A percentile compares a stretch with the other conserved stretches of the same genome.
Conservation (phyloP, 2,329 filamentous ascomycete genomes). For the Emmonsiellopsis sp. region DNA sequence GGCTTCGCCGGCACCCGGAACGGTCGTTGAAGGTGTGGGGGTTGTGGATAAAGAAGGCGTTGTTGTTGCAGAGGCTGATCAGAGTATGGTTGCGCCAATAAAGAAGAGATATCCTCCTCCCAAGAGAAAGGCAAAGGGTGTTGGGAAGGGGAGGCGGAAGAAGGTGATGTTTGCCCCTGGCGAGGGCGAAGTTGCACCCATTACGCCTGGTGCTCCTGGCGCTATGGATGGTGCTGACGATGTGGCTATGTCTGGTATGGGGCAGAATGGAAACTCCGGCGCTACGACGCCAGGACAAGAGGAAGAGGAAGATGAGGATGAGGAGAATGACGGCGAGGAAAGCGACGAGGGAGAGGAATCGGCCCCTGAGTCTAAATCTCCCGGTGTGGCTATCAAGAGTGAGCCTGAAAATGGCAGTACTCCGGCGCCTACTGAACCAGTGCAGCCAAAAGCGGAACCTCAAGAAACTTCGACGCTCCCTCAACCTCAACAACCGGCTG, state of each 20-base stretch:
- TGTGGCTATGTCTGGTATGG: slow-evolving; percentile 23
- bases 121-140: slow-evolving; percentile 71
- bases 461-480: slow-evolving; percentile 3
- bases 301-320: slow-evolving; percentile 37
- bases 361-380: slow-evolving; percentile 36
- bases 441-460: neutral
- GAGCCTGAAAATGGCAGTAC: slow-evolving; percentile 20
- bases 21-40: slow-evolving; percentile 49
- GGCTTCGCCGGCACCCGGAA: slow-evolving; percentile 44
- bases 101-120: slow-evolving; percentile 57
- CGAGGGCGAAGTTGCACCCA: slow-evolving; percentile 29
- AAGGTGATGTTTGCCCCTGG: slow-evolving; percentile 51
- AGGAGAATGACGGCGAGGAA: slow-evolving; percentile 40
- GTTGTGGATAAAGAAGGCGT: slow-evolving; percentile 54
- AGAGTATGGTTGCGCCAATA: slow-evolving; percentile 38
- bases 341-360: slow-evolving; percentile 44
- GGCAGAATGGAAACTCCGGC: neutral
- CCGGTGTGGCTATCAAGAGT: slow-evolving; percentile 22
- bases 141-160: slow-evolving; percentile 69
- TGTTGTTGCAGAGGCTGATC: slow-evolving; percentile 41
- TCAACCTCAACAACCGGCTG: neutral
- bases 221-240: slow-evolving; percentile 19
- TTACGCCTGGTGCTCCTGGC: slow-evolving; percentile 31
- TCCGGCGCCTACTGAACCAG: slow-evolving; percentile 9
- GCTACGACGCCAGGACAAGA: slow-evolving; percentile 26